These are phyloP conservation scores for Plasmopara muralis DNA, from an alignment of 352 stramenopile species.

Conservation along the genomic window DNA sequence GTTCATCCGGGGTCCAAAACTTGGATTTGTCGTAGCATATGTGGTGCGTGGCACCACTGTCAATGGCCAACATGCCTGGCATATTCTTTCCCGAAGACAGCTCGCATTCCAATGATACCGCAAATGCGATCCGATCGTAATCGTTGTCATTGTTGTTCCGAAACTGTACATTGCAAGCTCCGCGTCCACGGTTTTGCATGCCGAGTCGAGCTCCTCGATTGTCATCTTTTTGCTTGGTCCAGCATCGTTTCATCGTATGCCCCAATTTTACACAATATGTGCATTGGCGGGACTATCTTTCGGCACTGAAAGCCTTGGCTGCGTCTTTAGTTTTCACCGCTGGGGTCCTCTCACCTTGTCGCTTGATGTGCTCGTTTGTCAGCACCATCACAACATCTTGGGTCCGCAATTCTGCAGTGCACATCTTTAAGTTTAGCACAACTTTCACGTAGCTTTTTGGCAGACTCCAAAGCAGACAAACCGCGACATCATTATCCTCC, in stretches of 20 bases:
- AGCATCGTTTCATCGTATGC: not conserved
- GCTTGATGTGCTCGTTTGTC: slow-evolving; percentile 1
- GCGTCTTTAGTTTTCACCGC: not conserved
- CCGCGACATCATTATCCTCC: not conserved
- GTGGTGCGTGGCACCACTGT: not conserved
- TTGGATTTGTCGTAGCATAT: slow-evolving; percentile 1
- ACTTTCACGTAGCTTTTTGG: not conserved
- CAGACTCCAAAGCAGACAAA: not conserved
- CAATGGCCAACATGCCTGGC: not conserved
- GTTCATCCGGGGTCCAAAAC: not conserved
- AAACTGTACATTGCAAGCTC: not conserved
- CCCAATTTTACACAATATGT: not conserved
- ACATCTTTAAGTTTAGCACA: not conserved
- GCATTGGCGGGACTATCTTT: not conserved
- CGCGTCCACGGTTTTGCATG: not conserved
- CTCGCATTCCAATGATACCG: not conserved
- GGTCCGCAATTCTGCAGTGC: not conserved
- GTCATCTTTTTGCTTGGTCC: not conserved
- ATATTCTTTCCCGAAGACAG: not conserved
- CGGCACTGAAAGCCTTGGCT: not conserved
- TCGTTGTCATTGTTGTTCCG: not conserved
- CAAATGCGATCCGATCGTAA: slow-evolving; percentile 1
- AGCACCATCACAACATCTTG: not conserved
- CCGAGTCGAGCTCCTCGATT: not conserved
- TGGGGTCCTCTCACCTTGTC: not conserved